Evolutionary conservation across 75 land plant genomes (phyloP).

Genomic region (Selaginella moellendorffii): DNA sequence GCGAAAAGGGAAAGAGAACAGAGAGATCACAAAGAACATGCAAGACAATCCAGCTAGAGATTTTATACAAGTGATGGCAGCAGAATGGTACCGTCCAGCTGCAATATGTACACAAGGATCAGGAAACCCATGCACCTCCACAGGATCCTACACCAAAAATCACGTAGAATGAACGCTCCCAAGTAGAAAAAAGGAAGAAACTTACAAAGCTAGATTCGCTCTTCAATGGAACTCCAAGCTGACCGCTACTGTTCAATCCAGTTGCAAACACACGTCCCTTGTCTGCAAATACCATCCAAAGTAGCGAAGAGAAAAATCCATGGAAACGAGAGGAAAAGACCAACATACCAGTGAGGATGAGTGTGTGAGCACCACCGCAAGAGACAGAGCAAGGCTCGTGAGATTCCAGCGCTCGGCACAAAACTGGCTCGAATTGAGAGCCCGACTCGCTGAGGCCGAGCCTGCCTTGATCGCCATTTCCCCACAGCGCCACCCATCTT

Average conservation of each 20-base stretch:
- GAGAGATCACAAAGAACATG: no score
- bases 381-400: slow-evolving; percentile 34
- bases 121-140: slow-evolving; percentile 45
- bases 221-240: slow-evolving; percentile 40
- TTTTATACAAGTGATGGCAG: slow-evolving; percentile 28
- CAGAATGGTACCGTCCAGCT: slow-evolving; percentile 71
- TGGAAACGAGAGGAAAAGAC: not conserved
- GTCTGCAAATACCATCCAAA: slow-evolving; percentile 27
- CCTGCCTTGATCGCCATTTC: slow-evolving; percentile 73
- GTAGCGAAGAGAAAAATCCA: not conserved
- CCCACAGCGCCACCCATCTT: slow-evolving; percentile 63
- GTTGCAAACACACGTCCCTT: slow-evolving; percentile 67
- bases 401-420: slow-evolving; percentile 17
- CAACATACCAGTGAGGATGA: slow-evolving; percentile 52
- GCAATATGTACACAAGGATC: slow-evolving; percentile 37
- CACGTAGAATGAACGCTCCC: not conserved
- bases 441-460: slow-evolving; percentile 39
- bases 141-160: slow-evolving; percentile 41
- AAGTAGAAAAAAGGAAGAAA: not conserved
- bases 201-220: slow-evolving; percentile 29
- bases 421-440: slow-evolving; percentile 42
- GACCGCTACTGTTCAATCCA: slow-evolving; percentile 81
- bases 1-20: no score
- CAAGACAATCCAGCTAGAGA: not conserved
- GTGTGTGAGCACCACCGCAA: slow-evolving; percentile 92